phyloP scores from a whole-genome alignment of 495 filamentous ascomycete genomes.

The Glonium stellatum region DNA sequence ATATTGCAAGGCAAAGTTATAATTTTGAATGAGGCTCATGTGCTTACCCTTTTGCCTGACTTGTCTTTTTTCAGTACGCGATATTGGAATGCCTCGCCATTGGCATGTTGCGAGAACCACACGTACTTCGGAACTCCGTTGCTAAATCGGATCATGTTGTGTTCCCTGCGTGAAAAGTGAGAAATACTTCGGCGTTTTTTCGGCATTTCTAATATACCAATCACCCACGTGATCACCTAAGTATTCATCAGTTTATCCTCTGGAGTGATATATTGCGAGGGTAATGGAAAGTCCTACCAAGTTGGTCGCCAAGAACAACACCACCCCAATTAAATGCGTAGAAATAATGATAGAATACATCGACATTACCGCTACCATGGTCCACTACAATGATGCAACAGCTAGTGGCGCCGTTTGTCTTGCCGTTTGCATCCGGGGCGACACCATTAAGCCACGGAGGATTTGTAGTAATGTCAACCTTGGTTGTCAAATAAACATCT shows the following conservation, averaged over 20 bases:
- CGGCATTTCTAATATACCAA: slow-evolving; percentile 34
- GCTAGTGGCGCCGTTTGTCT: slow-evolving; percentile 40
- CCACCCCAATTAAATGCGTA: slow-evolving; percentile 52
- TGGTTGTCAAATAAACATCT: slow-evolving; percentile 51
- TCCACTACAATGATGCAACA: slow-evolving; percentile 52
- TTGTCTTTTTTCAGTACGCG: slow-evolving; percentile 44
- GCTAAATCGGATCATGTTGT: slow-evolving; percentile 61
- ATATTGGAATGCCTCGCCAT: slow-evolving; percentile 58
- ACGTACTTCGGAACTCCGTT: slow-evolving; percentile 50
- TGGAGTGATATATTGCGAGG: neutral
- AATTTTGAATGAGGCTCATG: neutral
- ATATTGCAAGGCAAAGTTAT: neutral
- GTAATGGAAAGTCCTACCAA: slow-evolving; percentile 6
- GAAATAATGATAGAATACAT: slow-evolving; percentile 65
- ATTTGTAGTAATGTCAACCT: slow-evolving; percentile 47
- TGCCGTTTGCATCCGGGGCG: slow-evolving; percentile 40
- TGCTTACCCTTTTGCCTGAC: slow-evolving; percentile 16
- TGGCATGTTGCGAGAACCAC: slow-evolving; percentile 58
- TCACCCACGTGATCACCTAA: slow-evolving; percentile 56
- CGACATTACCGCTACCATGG: slow-evolving; percentile 46
- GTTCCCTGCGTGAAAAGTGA: slow-evolving; percentile 40
- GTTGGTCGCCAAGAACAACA: slow-evolving; percentile 16
- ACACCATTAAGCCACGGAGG: slow-evolving; percentile 47
- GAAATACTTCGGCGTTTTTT: neutral
- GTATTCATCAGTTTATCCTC: slow-evolving; percentile 30